Evolutionary conservation across 2,329 filamentous ascomycete genomes (phyloP).

Genomic region (Clarireedia monteithiana): DNA sequence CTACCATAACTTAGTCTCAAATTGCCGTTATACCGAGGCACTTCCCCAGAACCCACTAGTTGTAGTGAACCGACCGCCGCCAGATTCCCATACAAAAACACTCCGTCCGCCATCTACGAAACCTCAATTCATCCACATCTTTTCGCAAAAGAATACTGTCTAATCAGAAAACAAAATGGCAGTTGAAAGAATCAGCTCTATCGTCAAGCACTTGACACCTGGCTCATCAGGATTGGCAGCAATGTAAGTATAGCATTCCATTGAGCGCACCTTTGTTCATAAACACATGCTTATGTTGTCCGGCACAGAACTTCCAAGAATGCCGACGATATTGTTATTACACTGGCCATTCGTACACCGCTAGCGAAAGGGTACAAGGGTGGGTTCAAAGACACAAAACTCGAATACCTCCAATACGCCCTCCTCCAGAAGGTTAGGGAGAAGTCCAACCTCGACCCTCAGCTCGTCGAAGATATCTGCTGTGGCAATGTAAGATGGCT

Average conservation of each 20-base stretch:
- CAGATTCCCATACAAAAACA: not conserved
- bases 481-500: conserved; percentile 69
- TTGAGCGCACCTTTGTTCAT: not conserved
- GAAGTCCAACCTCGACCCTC: conserved; percentile 70
- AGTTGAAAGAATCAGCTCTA: conserved; percentile 75
- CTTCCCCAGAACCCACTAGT: not conserved
- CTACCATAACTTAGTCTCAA: not conserved
- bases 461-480: conserved; percentile 81
- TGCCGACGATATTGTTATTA: conserved; percentile 94
- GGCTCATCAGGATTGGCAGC: conserved; percentile 61
- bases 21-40: not conserved
- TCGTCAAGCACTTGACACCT: conserved; percentile 79
- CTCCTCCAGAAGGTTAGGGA: conserved; percentile 69
- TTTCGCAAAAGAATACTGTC: not conserved
- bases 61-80: not conserved
- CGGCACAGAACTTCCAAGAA: conserved; percentile 73
- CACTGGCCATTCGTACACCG: conserved; percentile 81
- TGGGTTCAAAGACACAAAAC: conserved; percentile 85
- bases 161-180: conserved; percentile 50
- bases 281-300: conserved; percentile 21
- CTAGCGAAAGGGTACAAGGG: conserved; percentile 85
- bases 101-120: not conserved
- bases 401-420: conserved; percentile 81
- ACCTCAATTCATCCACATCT: not conserved
- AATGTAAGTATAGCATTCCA: conserved; percentile 55